Evolutionary conservation across 2,329 filamentous ascomycete species (phyloP).

Genomic region (Aspergillus sp.): DNA sequence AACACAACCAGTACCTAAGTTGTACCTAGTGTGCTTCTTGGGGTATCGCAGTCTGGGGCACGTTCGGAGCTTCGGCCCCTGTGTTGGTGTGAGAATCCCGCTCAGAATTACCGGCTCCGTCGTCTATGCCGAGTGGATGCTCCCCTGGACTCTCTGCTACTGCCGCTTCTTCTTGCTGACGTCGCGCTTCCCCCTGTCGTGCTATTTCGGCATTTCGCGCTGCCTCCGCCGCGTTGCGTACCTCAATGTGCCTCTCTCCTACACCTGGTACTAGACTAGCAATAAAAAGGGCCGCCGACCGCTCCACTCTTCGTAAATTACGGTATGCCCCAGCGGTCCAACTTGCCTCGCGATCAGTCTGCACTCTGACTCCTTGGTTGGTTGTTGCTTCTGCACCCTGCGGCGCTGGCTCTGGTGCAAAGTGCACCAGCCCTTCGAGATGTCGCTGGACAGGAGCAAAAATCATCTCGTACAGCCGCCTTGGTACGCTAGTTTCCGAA

Average conservation of each 20-base stretch:
- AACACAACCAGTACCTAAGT: background rate
- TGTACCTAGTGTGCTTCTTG: conserved; percentile 5
- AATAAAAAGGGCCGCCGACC: conserved; percentile 61
- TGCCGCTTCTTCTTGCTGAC: conserved; percentile 19
- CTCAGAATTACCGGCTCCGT: background rate
- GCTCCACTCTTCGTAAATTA: conserved; percentile 50
- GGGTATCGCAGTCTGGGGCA: conserved; percentile 15
- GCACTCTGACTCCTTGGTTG: conserved; percentile 8
- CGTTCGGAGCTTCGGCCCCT: conserved; percentile 1
- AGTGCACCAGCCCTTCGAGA: conserved; percentile 44
- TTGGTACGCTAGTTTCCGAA: conserved; percentile 42
- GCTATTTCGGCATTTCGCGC: conserved; percentile 30
- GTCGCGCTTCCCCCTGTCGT: conserved; percentile 26
- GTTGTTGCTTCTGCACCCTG: conserved; percentile 6
- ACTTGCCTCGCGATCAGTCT: background rate
- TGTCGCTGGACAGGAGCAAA: conserved; percentile 44
- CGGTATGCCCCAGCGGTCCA: conserved; percentile 22
- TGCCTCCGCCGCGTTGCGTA: conserved; percentile 53
- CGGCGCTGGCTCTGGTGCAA: conserved; percentile 20
- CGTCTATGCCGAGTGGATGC: conserved; percentile 2
- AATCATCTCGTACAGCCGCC: conserved; percentile 32
- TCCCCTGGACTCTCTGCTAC: conserved; percentile 6
- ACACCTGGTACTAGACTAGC: conserved; percentile 63
- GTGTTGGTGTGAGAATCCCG: background rate
- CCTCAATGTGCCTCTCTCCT: conserved; percentile 60